A percentile compares a stretch with the other conserved stretches of the same genome.
Evolutionary conservation across 2,329 filamentous ascomycete genomes (phyloP).

Genomic region (Botrytis byssoidea): DNA sequence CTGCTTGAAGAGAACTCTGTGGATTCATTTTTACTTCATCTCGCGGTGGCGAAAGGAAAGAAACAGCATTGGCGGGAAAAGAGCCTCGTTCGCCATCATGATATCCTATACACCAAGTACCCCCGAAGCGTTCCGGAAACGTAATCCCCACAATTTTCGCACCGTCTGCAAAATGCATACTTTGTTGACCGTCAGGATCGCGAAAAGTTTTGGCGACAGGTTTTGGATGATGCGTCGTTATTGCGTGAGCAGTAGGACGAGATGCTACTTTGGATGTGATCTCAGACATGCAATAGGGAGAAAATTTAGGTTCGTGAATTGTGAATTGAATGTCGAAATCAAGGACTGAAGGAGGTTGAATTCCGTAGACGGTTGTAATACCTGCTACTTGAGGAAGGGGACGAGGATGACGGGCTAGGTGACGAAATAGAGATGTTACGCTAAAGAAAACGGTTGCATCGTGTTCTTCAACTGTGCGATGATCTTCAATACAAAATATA

Average conservation of each 20-base stretch:
- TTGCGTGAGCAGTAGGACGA: slow-evolving; percentile 32
- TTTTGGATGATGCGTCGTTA: slow-evolving; percentile 33
- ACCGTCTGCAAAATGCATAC: slow-evolving; percentile 36
- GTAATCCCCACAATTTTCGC: slow-evolving; percentile 37
- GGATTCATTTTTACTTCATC: slow-evolving; percentile 35
- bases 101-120: slow-evolving; percentile 37
- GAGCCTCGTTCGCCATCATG: slow-evolving; percentile 36
- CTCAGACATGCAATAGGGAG: slow-evolving; percentile 30
- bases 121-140: slow-evolving; percentile 34
- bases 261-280: slow-evolving; percentile 32
- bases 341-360: slow-evolving; percentile 28
- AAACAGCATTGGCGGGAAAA: slow-evolving; percentile 34
- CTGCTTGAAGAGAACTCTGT: slow-evolving; percentile 30
- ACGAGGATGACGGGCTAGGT: slow-evolving; percentile 35
- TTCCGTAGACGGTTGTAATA: slow-evolving; percentile 34
- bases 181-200: slow-evolving; percentile 34
- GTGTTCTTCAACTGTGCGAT: slow-evolving; percentile 37
- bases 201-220: slow-evolving; percentile 22
- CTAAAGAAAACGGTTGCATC: slow-evolving; percentile 40
- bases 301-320: slow-evolving; percentile 22
- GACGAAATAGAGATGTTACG: slow-evolving; percentile 34
- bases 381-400: slow-evolving; percentile 35
- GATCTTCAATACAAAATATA: slow-evolving; percentile 37
- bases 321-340: slow-evolving; percentile 39
- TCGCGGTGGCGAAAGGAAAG: slow-evolving; percentile 30